These are phyloP conservation scores for Atkinsonella hypoxylon DNA, from an alignment of 2,329 filamentous ascomycete genomes.

Conservation along the genomic window DNA sequence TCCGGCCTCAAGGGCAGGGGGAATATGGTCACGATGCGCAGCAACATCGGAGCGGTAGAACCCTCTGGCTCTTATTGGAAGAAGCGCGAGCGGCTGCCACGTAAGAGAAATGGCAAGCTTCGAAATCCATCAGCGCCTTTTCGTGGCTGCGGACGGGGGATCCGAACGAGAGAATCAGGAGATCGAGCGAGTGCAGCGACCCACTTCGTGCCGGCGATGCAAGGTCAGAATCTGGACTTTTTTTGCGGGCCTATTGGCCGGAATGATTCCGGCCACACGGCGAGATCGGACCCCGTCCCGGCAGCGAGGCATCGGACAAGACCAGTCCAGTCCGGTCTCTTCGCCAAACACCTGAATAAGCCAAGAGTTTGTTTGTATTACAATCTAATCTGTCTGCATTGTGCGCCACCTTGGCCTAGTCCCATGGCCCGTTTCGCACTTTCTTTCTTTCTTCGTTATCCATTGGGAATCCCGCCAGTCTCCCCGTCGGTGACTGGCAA, in stretches of 20 bases:
- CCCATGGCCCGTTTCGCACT: background rate
- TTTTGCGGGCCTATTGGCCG: slow-evolving; percentile 17
- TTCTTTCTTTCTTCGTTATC: background rate
- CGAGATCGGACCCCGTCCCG: slow-evolving; percentile 16
- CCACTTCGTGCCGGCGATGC: slow-evolving; percentile 14
- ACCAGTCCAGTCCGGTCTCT: too few species aligned
- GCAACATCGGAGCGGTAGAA: slow-evolving; percentile 10
- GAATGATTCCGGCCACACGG: slow-evolving; percentile 22
- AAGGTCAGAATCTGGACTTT: slow-evolving; percentile 8
- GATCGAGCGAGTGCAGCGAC: background rate
- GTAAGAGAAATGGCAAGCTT: slow-evolving; percentile 13
- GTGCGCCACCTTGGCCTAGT: background rate
- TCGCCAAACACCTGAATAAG: background rate
- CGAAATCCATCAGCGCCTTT: too few species aligned
- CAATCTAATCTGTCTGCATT: background rate
- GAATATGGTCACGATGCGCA: slow-evolving; percentile 12
- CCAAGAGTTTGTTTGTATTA: background rate
- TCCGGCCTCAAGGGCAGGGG: slow-evolving; percentile 28
- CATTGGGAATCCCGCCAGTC: too few species aligned
- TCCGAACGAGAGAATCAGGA: too few species aligned
- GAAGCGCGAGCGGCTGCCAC: slow-evolving; percentile 7
- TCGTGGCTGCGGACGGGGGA: too few species aligned
- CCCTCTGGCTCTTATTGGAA: slow-evolving; percentile 10
- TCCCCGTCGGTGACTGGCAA: too few species aligned
- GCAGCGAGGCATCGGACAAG: too few species aligned